Evolutionary conservation across 768 basidiomycete genomes (phyloP).

Genomic region (Naganishia antarctica): DNA sequence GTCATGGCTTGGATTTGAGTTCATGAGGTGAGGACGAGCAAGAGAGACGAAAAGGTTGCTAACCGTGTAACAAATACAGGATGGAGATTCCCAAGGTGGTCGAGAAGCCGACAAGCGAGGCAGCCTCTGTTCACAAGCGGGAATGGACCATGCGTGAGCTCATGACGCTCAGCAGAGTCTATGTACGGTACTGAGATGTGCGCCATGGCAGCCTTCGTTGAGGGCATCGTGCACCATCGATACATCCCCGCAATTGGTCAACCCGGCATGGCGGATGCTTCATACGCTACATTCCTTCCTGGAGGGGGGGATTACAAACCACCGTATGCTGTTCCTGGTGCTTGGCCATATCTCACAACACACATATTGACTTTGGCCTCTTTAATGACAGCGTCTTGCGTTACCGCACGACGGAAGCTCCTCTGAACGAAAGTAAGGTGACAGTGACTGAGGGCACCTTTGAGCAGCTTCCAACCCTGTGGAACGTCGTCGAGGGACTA

Average conservation of each 20-base stretch:
- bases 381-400: too few species aligned
- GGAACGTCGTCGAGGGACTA: constrained; percentile 25
- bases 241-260: constrained; percentile 23
- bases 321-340: background rate
- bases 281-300: constrained; percentile 20
- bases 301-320: constrained; percentile 18
- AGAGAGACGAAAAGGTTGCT: background rate
- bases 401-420: constrained; percentile 7
- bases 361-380: too few species aligned
- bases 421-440: background rate
- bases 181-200: too few species aligned
- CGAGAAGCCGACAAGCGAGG: constrained; percentile 7
- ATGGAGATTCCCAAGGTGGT: constrained; percentile 1
- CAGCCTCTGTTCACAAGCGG: background rate
- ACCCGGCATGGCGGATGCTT: constrained; percentile 25
- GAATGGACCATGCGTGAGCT: constrained; percentile 25
- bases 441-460: constrained; percentile 2
- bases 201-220: constrained; percentile 25
- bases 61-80: background rate
- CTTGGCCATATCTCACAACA: too few species aligned
- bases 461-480: constrained; percentile 21
- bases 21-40: constrained; percentile 3
- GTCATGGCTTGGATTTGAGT: constrained; percentile 27
- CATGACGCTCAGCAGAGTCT: too few species aligned
- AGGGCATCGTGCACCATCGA: constrained; percentile 24